A percentile compares a stretch with the other conserved stretches of the same genome.
These are phyloP conservation scores for Sphagnurus paluster DNA, from an alignment of 1,284 basidiomycete genomes.

Conservation along the genomic window DNA sequence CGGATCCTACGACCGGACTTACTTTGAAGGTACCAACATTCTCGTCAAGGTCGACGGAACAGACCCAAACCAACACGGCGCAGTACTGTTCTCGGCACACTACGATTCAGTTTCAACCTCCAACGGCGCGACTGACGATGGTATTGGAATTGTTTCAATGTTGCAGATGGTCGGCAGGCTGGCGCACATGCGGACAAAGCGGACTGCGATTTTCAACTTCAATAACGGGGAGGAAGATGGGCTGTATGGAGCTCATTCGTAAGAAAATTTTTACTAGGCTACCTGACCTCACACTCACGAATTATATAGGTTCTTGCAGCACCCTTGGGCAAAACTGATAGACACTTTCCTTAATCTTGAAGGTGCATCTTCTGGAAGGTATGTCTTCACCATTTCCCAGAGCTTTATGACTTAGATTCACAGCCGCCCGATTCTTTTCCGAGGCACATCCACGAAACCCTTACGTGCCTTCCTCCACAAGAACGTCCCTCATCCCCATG, in stretches of 20 bases:
- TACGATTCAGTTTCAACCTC: slow-evolving; percentile 80
- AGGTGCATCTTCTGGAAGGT: slow-evolving; percentile 80
- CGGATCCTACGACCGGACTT: slow-evolving; percentile 52
- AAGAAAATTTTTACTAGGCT: slow-evolving; percentile 25
- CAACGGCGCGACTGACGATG: slow-evolving; percentile 74
- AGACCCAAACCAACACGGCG: slow-evolving; percentile 34
- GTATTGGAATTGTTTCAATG: slow-evolving; percentile 69
- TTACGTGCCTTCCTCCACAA: slow-evolving; percentile 47
- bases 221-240: slow-evolving; percentile 83
- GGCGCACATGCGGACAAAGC: slow-evolving; percentile 47
- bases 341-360: slow-evolving; percentile 76
- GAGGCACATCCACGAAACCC: slow-evolving; percentile 55
- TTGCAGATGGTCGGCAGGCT: slow-evolving; percentile 67
- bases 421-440: slow-evolving; percentile 65
- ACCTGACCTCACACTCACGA: background rate
- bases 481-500: slow-evolving; percentile 62
- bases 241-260: slow-evolving; percentile 69
- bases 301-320: slow-evolving; percentile 55
- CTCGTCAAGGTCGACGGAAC: slow-evolving; percentile 67
- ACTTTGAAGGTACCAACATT: slow-evolving; percentile 75
- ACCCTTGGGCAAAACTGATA: slow-evolving; percentile 69
- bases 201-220: slow-evolving; percentile 75
- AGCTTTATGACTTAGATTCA: background rate
- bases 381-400: slow-evolving; percentile 22
- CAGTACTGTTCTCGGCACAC: slow-evolving; percentile 77